Conservation (phyloP, 2,329 filamentous ascomycete genomes). For the Monilinia aucupariae region DNA sequence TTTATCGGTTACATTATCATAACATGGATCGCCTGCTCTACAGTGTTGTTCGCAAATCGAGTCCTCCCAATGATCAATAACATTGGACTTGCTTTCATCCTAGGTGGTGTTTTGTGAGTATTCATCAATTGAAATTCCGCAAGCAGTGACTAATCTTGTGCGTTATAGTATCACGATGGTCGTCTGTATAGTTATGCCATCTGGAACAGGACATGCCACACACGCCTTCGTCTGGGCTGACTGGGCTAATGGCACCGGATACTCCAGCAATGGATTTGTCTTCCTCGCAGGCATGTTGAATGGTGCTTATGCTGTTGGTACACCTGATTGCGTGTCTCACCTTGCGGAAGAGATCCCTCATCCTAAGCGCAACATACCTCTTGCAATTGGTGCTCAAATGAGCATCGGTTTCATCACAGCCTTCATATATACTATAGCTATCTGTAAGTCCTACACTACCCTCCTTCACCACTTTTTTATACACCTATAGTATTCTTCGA, state of each 20-base stretch:
- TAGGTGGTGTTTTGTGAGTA: constrained; percentile 42
- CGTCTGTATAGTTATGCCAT: constrained; percentile 51
- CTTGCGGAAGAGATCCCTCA: constrained; percentile 59
- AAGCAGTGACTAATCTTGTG: not conserved
- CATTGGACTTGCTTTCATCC: constrained; percentile 48
- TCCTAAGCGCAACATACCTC: constrained; percentile 48
- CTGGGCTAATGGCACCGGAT: constrained; percentile 43
- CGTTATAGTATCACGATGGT: constrained; percentile 36
- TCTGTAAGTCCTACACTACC: constrained; percentile 26
- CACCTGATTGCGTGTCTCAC: constrained; percentile 60
- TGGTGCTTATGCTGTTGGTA: constrained; percentile 62
- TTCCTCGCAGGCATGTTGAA: constrained; percentile 59
- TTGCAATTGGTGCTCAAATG: constrained; percentile 48
- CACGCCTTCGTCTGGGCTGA: constrained; percentile 42
- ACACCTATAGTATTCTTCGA: too few species aligned
- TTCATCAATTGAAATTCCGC: not conserved
- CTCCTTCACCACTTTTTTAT: not conserved
- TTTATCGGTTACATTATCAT: constrained; percentile 45
- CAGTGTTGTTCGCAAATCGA: constrained; percentile 50
- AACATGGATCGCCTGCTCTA: constrained; percentile 42
- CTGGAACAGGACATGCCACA: constrained; percentile 39
- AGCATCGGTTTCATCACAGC: constrained; percentile 47
- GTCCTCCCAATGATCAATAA: constrained; percentile 48
- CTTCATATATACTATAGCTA: constrained; percentile 46
- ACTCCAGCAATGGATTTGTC: constrained; percentile 47